Conservation (phyloP, 2,329 filamentous ascomycete species). For the Elsinoe batatas region DNA sequence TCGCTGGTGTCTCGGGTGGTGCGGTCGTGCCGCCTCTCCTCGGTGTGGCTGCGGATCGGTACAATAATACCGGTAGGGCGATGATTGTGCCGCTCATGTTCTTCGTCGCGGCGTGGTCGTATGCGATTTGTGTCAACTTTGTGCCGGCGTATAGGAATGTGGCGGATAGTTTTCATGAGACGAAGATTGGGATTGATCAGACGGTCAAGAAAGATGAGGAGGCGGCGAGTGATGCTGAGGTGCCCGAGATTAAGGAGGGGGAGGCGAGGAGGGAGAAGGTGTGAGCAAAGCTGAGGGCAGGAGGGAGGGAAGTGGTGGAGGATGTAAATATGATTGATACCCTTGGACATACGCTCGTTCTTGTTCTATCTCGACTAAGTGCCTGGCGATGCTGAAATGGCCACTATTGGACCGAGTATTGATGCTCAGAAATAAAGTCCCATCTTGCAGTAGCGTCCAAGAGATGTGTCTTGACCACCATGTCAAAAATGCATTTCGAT, state of each 20-base stretch:
- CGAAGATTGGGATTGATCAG: constrained; percentile 35
- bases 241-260: neutral
- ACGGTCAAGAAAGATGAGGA: constrained; percentile 26
- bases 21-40: constrained; percentile 66
- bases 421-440: too few relatives aligned
- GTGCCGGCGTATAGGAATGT: constrained; percentile 52
- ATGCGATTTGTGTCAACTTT: constrained; percentile 50
- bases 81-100: constrained; percentile 57
- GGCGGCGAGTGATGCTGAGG: constrained; percentile 5
- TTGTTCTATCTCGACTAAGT: too few relatives aligned
- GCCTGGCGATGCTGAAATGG: too few relatives aligned
- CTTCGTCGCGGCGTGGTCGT: constrained; percentile 38
- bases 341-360: too few relatives aligned
- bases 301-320: neutral
- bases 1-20: constrained; percentile 62
- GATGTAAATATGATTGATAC: neutral
- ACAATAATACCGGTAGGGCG: constrained; percentile 50
- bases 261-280: neutral
- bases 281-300: neutral
- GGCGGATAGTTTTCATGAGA: constrained; percentile 46
- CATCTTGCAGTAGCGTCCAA: too few relatives aligned
- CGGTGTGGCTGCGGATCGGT: constrained; percentile 55
- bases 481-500: too few relatives aligned
- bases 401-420: too few relatives aligned
- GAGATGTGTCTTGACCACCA: too few relatives aligned